Base-by-base conservation (phyloP, 768 basidiomycete genomes). In the Xanthoconium purpureum region DNA sequence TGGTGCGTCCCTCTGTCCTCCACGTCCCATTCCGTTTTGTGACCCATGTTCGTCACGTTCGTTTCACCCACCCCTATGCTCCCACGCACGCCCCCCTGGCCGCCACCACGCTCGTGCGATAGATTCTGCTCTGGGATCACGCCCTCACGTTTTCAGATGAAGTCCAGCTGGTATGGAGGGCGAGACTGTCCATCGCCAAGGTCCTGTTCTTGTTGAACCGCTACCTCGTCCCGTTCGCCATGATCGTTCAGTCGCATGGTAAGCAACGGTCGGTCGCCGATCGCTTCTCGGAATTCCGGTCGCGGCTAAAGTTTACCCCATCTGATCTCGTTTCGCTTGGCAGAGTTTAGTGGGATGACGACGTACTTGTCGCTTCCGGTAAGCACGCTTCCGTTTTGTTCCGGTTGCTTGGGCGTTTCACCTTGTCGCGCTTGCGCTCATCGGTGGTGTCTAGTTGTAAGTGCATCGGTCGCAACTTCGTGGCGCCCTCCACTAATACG, bases 111-210 rank as follows among this genome's bases (percentile, higher is more conserved):
- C 12, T n/a, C 10, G 18, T 20, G 20, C 14, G 28, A 36, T 40
- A 74, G 75, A 51, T 71, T 17, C 58, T 73, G 11, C 55, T 73
- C 24, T 75, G 72, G 62, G 73, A 74, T 47, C 69, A 74, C 35
- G 29, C 71, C 44, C 57, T 74, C 39, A 75, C 74, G 0, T 60
- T 74, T 30, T 48, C 57, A 14, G 71, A 73, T 20, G 73, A 75
- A 63, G 70, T 74, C 13, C 40, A 52, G 48, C 50, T 70, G 20
- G 63, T 75, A 30, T 75, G 74, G 74, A 60, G 30, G 3, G 71
- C 74, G 1, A 60, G 18, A 18, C 45, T 55, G 3, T 66, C 72
- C 13, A 33, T 63, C 9, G 64, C 71, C 40, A 75, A 75, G 38
- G 53, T 66, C 18, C 45, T 75, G 17, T 74, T 74, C 58, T 43